phyloP scores from a whole-genome alignment of 2,329 filamentous ascomycete species.

The Pseudopithomyces chartarum region DNA sequence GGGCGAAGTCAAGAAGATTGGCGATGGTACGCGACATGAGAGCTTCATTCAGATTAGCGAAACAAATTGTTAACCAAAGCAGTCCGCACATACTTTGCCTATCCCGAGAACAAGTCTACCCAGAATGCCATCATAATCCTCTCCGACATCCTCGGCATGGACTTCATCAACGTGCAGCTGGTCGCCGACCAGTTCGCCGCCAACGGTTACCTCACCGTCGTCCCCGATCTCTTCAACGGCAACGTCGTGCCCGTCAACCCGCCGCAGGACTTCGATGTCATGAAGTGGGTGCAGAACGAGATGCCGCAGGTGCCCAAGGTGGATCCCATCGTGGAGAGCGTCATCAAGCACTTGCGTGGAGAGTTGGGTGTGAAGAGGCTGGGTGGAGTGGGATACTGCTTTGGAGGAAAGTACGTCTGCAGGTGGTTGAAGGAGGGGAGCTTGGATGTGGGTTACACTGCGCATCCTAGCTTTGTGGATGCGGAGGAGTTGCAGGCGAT shows the following conservation, averaged over 20 bases:
- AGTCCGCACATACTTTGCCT: slow-evolving; percentile 63
- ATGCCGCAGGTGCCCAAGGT: slow-evolving; percentile 50
- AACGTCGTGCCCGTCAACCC: slow-evolving; percentile 64
- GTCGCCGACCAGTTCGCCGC: slow-evolving; percentile 77
- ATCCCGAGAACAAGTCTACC: slow-evolving; percentile 58
- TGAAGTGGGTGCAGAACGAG: slow-evolving; percentile 53
- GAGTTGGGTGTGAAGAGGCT: slow-evolving; percentile 60
- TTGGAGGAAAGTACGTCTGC: slow-evolving; percentile 66
- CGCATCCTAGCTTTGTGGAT: slow-evolving; percentile 77
- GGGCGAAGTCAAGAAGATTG: slow-evolving; percentile 55
- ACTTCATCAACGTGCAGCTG: slow-evolving; percentile 57
- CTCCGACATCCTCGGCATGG: slow-evolving; percentile 62
- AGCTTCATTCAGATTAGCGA: neutral
- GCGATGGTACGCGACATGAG: slow-evolving; percentile 37
- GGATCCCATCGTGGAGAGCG: slow-evolving; percentile 59
- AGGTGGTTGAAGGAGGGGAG: slow-evolving; percentile 65
- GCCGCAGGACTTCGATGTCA: slow-evolving; percentile 55
- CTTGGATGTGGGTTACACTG: slow-evolving; percentile 72
- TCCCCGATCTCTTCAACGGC: slow-evolving; percentile 74
- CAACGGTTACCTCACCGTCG: slow-evolving; percentile 71
- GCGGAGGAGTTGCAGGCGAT: slow-evolving; percentile 64
- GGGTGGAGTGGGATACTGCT: slow-evolving; percentile 74
- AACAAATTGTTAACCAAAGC: slow-evolving; percentile 1
- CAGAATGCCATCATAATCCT: slow-evolving; percentile 61
- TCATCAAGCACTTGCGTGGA: slow-evolving; percentile 63